Evolutionary conservation across 805 yeast species (phyloP), one percentile per base, ranked within the genome.

Genomic region (Myxozyma geophila): DNA sequence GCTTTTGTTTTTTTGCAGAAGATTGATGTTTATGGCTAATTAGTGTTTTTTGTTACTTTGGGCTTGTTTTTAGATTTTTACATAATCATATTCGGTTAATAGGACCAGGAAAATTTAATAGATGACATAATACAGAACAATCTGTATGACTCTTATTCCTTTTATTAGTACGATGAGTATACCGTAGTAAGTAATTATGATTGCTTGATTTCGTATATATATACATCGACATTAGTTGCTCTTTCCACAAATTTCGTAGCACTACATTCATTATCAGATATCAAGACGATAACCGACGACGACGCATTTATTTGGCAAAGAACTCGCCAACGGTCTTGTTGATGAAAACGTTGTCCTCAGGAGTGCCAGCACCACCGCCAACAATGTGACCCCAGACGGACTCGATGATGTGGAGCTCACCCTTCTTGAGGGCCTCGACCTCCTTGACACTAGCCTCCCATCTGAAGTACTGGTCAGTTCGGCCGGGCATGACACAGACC

Each of bases 341-440:
- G 55, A 66, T 59, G 54, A 52, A 66, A 3, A 35, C 58, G 44
- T 63, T 66, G 40, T 63, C 69, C 43, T 57, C 67, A 19, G 54
- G 47, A 35, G 64, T 50, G 12, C 66, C 68, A 23, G 61, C 68
- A 43, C 68, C 68, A 33, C 67, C 67, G 21, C 69, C 67, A 23
- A 60, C 66, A 44, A 64, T 60, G 44, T 66, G 69, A 28, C 69
- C 69, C 69, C 69, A 66, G 21, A 66, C 68, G 2, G 68, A 53
- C 49, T 60, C 65, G 46, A 66, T 66, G 40, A 64, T 60, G 35
- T 60, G 63, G 15, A 64, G 61, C 48, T 40, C 59, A 9, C 68
- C 69, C 51, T 60, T 53, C 60, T 66, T 64, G 10, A 66, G 59
- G 28, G 54, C 54, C 37, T 54, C 64, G 47, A 61, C 69, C 54